Conservation (phyloP, 225 moss, liverwort and hornwort species). For the Sphagnum contortum region DNA sequence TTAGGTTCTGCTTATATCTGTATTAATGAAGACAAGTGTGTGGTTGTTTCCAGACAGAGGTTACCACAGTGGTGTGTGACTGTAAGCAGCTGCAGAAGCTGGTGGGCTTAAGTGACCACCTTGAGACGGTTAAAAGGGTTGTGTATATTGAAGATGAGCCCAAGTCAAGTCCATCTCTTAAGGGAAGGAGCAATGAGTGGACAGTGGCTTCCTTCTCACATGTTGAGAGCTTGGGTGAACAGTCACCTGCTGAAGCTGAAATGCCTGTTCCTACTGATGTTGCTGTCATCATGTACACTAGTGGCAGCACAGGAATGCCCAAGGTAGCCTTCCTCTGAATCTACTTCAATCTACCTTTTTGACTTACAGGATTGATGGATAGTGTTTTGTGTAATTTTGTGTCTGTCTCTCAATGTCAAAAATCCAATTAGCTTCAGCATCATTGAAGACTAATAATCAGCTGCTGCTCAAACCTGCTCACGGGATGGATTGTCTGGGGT, state of each 20-base stretch:
- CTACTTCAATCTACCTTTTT: too few relatives aligned
- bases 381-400: too few relatives aligned
- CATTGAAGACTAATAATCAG: too few relatives aligned
- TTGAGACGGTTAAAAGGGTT: constrained; percentile 54
- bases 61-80: constrained; percentile 82
- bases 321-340: constrained; percentile 38
- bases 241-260: constrained; percentile 44
- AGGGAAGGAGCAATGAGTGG: constrained; percentile 34
- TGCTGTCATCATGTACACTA: constrained; percentile 98
- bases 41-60: constrained; percentile 56
- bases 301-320: constrained; percentile 94
- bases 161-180: constrained; percentile 37
- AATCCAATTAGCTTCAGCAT: too few relatives aligned
- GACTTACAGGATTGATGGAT: too few relatives aligned
- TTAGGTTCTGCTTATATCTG: too few relatives aligned
- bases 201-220: constrained; percentile 40
- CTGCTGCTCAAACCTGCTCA: too few relatives aligned
- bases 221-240: constrained; percentile 66
- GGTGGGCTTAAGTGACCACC: constrained; percentile 39
- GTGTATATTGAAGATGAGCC: constrained; percentile 73
- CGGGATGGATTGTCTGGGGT: too few relatives aligned
- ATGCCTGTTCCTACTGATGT: constrained; percentile 57
- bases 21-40: neutral
- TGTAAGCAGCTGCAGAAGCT: constrained; percentile 75
- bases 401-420: too few relatives aligned